Percentiles rank a stretch among this genome's conserved stretches.
Evolutionary conservation across 2,329 filamentous ascomycete species (phyloP).

Genomic region (Sphaerulina vaccinii): DNA sequence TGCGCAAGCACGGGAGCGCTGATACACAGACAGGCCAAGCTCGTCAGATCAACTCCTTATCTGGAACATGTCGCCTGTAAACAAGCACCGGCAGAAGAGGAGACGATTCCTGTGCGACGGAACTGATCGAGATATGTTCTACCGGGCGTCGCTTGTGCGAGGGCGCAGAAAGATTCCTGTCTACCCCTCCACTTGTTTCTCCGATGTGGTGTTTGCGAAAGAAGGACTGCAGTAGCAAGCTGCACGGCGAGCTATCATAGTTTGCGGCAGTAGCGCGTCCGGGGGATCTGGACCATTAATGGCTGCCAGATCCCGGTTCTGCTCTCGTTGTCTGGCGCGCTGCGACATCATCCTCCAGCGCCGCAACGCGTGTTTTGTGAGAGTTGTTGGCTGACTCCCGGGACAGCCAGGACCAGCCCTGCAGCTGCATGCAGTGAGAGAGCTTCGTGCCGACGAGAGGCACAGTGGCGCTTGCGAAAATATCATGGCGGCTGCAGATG

Average conservation of each 20-base stretch:
- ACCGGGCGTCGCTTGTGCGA: background rate
- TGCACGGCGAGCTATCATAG: conserved; percentile 6
- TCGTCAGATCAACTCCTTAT: conserved; percentile 2
- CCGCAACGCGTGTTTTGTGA: background rate
- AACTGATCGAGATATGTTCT: background rate
- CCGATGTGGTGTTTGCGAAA: background rate
- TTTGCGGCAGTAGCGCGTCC: background rate
- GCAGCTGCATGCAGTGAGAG: background rate
- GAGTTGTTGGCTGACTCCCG: conserved; percentile 1
- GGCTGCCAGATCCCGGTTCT: conserved; percentile 1
- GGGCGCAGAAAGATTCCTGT: background rate
- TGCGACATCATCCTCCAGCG: conserved; percentile 1
- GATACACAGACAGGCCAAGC: conserved; percentile 1
- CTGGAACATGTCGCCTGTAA: background rate
- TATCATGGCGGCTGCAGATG: background rate
- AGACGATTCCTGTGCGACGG: background rate
- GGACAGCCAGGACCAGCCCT: background rate
- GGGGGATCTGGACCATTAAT: conserved; percentile 1
- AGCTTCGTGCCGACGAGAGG: conserved; percentile 1
- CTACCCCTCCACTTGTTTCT: background rate
- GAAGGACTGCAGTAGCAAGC: background rate
- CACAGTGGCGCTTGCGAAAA: conserved; percentile 7
- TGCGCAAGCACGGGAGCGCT: background rate
- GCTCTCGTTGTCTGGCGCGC: background rate
- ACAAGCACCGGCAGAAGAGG: conserved; percentile 7